Conservation (phyloP, 169 alveolate genomes). For the Amoebophrya sp. region DNA sequence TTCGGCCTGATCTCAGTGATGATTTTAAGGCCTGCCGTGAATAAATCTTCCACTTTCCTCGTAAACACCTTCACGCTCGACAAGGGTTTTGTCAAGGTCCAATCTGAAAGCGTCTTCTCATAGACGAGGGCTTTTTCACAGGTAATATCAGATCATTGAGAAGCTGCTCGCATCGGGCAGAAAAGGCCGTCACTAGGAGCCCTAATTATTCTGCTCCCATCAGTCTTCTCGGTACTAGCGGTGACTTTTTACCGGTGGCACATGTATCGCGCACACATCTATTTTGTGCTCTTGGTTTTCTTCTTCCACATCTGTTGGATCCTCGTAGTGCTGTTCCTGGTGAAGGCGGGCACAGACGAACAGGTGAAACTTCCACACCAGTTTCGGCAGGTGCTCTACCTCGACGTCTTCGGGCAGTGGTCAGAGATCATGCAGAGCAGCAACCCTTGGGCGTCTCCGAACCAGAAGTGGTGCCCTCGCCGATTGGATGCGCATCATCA, state of each 20-base stretch:
- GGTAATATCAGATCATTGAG: no score
- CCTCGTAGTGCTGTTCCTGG: not conserved
- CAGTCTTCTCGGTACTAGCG: not conserved
- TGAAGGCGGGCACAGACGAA: conserved; percentile 8
- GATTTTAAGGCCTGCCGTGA: no score
- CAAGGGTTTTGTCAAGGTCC: no score
- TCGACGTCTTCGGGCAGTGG: conserved; percentile 26
- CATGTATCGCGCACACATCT: not conserved
- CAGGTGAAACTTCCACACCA: conserved; percentile 15
- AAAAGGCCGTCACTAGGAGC: no score
- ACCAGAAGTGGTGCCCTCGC: no score
- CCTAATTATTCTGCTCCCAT: not conserved
- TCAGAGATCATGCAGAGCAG: not conserved
- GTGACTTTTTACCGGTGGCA: not conserved
- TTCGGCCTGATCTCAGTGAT: not conserved
- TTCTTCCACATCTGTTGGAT: not conserved
- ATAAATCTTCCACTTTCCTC: no score
- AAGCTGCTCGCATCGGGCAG: no score
- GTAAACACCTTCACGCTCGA: no score
- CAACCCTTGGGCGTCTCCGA: no score
- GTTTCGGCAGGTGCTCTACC: conserved; percentile 21
- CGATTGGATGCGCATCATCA: no score
- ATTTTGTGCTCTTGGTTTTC: not conserved
- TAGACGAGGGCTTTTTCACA: no score
- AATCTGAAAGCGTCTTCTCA: no score